Conservation (phyloP, 2,329 filamentous ascomycete genomes). For the Ascosphaera pollenicola region DNA sequence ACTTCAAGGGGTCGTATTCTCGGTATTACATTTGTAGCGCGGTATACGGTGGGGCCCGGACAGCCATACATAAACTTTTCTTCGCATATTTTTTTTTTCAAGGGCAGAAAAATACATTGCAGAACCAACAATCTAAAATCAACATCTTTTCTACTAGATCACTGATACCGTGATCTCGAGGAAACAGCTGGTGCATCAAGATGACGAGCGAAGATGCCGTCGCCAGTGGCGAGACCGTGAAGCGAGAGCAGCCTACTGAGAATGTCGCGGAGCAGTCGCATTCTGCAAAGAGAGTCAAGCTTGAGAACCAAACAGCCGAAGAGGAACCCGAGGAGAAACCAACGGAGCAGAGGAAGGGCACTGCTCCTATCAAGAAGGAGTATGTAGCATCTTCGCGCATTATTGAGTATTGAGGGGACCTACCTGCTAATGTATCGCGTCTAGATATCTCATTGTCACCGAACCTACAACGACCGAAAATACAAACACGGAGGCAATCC, state of each 20-base stretch:
- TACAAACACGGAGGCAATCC: conserved; percentile 1
- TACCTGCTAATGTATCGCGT: conserved; percentile 1
- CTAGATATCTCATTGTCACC: conserved; percentile 16
- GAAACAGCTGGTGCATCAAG: not conserved
- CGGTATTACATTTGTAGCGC: no score
- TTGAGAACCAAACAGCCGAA: conserved; percentile 16
- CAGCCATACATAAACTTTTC: conserved; percentile 5
- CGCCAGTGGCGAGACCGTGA: conserved; percentile 8
- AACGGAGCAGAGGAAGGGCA: conserved; percentile 27
- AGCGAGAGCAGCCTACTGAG: not conserved
- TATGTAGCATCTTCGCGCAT: conserved; percentile 18
- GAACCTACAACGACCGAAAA: conserved; percentile 15
- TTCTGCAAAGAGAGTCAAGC: conserved; percentile 37
- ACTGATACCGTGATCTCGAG: no score
- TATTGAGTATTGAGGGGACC: conserved; percentile 1
- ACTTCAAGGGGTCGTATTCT: no score
- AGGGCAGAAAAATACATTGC: not conserved
- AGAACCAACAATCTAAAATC: not conserved
- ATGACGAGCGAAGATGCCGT: not conserved
- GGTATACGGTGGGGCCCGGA: no score
- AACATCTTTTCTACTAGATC: no score
- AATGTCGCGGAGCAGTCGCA: not conserved
- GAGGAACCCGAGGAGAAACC: conserved; percentile 8
- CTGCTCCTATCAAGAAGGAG: conserved; percentile 54
- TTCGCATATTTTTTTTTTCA: conserved; percentile 13